A percentile compares a stretch with the other conserved stretches of the same genome.
Conservation (phyloP, 805 yeast species). For the Pichia deserticola region DNA sequence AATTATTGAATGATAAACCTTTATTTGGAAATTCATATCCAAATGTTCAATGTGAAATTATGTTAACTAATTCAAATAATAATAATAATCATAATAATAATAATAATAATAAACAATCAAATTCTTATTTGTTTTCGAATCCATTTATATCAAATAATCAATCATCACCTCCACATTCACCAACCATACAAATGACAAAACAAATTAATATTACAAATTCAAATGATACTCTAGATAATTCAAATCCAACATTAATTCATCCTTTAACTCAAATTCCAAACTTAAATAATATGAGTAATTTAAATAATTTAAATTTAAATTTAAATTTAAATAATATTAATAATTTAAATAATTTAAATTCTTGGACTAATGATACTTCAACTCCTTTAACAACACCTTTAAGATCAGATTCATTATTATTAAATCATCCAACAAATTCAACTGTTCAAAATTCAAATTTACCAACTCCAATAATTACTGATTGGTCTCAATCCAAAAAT, state of each 20-base stretch:
- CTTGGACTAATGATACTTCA: conserved; percentile 9
- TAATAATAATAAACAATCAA: not conserved
- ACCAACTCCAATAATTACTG: conserved; percentile 2
- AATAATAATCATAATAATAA: conserved; percentile 3
- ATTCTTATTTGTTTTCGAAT: conserved; percentile 3
- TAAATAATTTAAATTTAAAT: too few relatives aligned
- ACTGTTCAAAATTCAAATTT: not conserved
- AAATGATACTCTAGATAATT: not conserved
- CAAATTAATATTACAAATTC: not conserved
- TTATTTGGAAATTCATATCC: conserved; percentile 45
- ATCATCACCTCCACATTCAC: conserved; percentile 8
- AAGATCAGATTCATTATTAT: conserved; percentile 8
- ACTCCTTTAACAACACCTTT: conserved; percentile 9
- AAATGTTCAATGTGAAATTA: conserved; percentile 33
- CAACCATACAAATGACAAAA: conserved; percentile 1
- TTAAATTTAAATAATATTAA: too few relatives aligned
- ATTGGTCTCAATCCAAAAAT: conserved; percentile 12
- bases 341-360: not conserved
- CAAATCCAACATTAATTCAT: not conserved
- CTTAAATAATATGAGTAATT: not conserved
- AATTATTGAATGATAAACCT: conserved; percentile 33
- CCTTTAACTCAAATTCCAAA: not conserved
- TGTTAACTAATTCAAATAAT: conserved; percentile 6
- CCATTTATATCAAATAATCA: not conserved
- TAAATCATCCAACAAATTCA: not conserved